A percentile compares a stretch with the other conserved stretches of the same genome.
Evolutionary conservation across 805 yeast species (phyloP).

Genomic region (Metschnikowia aberdeeniae): DNA sequence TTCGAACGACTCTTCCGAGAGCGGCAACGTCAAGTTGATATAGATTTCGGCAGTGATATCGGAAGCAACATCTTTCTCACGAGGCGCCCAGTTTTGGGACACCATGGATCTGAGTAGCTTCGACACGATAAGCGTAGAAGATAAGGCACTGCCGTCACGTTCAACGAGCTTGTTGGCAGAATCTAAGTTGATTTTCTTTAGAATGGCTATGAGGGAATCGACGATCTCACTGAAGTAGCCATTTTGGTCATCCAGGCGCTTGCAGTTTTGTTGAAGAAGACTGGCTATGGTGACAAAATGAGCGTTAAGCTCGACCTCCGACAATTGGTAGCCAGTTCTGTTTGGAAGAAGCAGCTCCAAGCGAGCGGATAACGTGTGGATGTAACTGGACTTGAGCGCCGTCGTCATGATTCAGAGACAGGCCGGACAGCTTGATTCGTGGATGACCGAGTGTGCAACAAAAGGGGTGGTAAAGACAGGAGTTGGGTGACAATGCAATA

Average conservation of each 20-base stretch:
- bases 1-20: conserved; percentile 20
- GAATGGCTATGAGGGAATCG: conserved; percentile 21
- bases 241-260: conserved; percentile 10
- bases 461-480: too few relatives aligned
- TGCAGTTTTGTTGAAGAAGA: conserved; percentile 21
- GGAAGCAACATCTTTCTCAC: conserved; percentile 3
- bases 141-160: conserved; percentile 27
- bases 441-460: too few relatives aligned
- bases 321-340: conserved; percentile 34
- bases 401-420: conserved; percentile 1
- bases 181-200: conserved; percentile 19
- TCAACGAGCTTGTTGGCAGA: conserved; percentile 21
- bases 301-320: conserved; percentile 40
- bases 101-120: conserved; percentile 29
- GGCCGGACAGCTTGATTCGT: background rate
- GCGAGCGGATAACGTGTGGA: conserved; percentile 17
- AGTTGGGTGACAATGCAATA: too few relatives aligned
- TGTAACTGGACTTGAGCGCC: conserved; percentile 11
- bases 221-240: conserved; percentile 18
- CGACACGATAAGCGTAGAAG: conserved; percentile 30
- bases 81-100: conserved; percentile 26
- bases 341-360: conserved; percentile 35
- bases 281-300: conserved; percentile 33
- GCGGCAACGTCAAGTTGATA: conserved; percentile 11
- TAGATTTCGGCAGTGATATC: conserved; percentile 10